Base-by-base conservation (phyloP, 2,329 filamentous ascomycete genomes). In the Xylariaceae sp. region DNA sequence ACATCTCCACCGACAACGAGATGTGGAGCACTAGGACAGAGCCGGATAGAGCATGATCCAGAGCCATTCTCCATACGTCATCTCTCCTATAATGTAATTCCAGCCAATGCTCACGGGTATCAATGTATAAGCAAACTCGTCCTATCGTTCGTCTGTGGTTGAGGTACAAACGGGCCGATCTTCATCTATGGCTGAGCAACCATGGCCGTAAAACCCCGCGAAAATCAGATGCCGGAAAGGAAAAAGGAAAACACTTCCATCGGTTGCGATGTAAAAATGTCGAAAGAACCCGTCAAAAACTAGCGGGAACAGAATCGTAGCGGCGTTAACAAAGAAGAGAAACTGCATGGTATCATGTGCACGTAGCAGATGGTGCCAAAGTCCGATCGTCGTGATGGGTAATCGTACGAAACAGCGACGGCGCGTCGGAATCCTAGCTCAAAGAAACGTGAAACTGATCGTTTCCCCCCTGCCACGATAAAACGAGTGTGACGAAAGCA, bases 301-400 rank as follows among this genome's bases (percentile, higher is more conserved):
- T 47, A 30, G 49, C 34, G 41, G 18, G n/a, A 35, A 53, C 23
- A 35, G 34, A 44, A 44, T 57, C 45, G 47, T 56, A 37, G 45
- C 45, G 17, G 45, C 47, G 53, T 61, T 44, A 50, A 48, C 30
- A 41, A 56, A 41, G 37, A 13, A 41, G 23, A 51, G 18, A 62
- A 56, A 58, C 11, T 48, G 53, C 37, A 34, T 60, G 55, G 55
- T 60, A 62, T 60, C 55, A 58, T 55, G 53, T 47, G 57, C 53
- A 53, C 51, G 51, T 53, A 49, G 53, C 39, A 39, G 57, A 60
- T 58, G 52, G 53, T 54, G 44, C 44, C 56, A 23, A 60, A 59
- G 51, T 60, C 59, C 55, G 37, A 39, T 48, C 44, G 52, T 59
- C 37, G 50, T 53, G 51, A 53, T 57, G 23, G 30, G 11, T n/a